Base-by-base conservation (phyloP, 2,329 filamentous ascomycete species). In the Curvularia sp. region DNA sequence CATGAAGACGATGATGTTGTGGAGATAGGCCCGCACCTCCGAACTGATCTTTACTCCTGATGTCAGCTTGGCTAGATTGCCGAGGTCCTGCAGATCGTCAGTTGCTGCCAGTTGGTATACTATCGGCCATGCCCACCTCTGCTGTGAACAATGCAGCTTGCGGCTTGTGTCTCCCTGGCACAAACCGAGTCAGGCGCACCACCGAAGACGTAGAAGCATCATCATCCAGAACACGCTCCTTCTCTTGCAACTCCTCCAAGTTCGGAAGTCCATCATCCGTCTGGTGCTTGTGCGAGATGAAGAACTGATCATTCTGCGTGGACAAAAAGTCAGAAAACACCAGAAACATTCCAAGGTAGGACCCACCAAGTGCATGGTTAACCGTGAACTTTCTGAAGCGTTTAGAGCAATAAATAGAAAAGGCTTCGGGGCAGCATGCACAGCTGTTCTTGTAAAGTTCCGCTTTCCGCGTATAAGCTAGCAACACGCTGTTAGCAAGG, bases 1-100 rank as follows among this genome's bases (percentile, higher is more conserved):
- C 65, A 98, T 83, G 74, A 96, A 97, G 3, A 93, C 86, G 50
- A 94, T 81, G 38, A 98, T 86, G 77, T 98, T 94, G 82, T 94
- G 89, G 58, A 94, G 85, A 76, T 98, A 98, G 43, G 91, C 87
- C 57, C 86, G 82, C 2, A 97, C 86, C 65, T 97, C 93, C 20
- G 93, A 85, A 57, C 88, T 90, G 26, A 93, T 81, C 41, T 83
- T 84, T 13, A 90, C 86, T 2, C 83, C 72, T 2, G 83, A 79
- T 54, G 85, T 84, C 2, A 86, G 81, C n/a, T 82, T 79, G 3
- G 86, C 83, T 2, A 96, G 80, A 4, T 80, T 78, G 13, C 84
- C 81, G 35, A 96, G 84, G 41, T 82, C 80, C 74, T 79, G n/a
- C 15, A 5, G 22, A 4, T 1, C 5, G 13, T 59, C 12, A 60